Base-by-base conservation (phyloP, 148 eudicot species). In the Rhododendron griersonianum region DNA sequence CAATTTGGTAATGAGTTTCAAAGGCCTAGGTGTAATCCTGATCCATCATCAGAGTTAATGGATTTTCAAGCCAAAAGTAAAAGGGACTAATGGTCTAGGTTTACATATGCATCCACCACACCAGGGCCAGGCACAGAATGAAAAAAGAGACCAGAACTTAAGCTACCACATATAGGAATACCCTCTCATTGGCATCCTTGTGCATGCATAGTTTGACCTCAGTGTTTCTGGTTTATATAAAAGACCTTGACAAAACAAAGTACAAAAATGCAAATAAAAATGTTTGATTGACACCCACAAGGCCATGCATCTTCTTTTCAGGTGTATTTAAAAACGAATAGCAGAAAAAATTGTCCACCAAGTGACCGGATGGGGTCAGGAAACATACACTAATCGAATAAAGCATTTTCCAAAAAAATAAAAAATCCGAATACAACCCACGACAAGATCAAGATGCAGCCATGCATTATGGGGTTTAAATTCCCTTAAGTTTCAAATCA, bases 1-100 rank as follows among this genome's bases (percentile, higher is more conserved):
- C 47, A 57, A n/a, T 85, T 86, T 21, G 77, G 73, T 59, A 30
- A 63, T 47, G n/a, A 85, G 53, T 63, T 83, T 35, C 3, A 16
- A 44, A 25, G 18, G 9, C 19, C 37, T 61, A 50, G 21, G 7
- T 7, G 28, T n/a, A 75, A 35, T 85, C 80, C 73, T 41, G 45
- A 47, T 47, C 50, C 50, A 85, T 61, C 57, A 51, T 45, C 77
- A 30, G n/a, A 45, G n/a, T 30, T 41, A 23, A 37, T 28, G 41
- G 44, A 53, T 50, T 25, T 59, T 37, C 37, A 57, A 85, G 71
- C 65, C 53, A 76, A 85, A n/a, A n/a, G 14, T 35, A 76, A 41
- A 74, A 41, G 61, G 11, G 11, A 11, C 53, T 25, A 74, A 9
- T 2, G 18, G 41, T 69, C 23, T 15, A 71, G 44, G 78, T 69